Evolutionary conservation across 164 flowering plant genomes (phyloP), one percentile per base, ranked within the genome.

Genomic region (Tetracentron sinense): DNA sequence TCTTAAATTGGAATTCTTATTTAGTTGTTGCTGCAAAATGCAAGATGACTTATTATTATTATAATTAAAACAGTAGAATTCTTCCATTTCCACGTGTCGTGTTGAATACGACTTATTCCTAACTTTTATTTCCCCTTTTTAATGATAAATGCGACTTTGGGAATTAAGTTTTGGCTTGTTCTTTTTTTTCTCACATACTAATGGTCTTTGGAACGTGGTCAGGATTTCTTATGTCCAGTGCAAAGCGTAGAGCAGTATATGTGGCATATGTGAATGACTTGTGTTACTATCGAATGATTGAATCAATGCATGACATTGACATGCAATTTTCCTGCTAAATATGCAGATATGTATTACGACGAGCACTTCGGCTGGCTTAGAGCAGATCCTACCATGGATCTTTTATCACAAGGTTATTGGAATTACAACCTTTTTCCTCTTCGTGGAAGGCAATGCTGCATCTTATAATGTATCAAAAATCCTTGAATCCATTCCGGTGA

Each of bases 371-470:
- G 97, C 91, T 62, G 89, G 92, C 58, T 78, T 95, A 63, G 97
- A 90, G 69, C 97, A 95, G 84, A 90, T 81, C 53, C 76, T 95
- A 15, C 99, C 99, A 10, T 95, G 99, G 99, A 78, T 92, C 68
- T 90, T 79, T 67, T 95, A 85, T 75, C 99, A 95, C 66, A 95
- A 95, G 74, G 96, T 84, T 73, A 73, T 95, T 61, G 99, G 99
- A 62, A 96, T 95, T 54, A 69, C 85, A 12, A 85, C 78, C 8
- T 95, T 95, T 80, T 83, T 86, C 67, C 82, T 95, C 50, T 95
- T 92, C 70, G 99, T 95, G 57, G 99, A 92, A 78, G 99, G 99
- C 46, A 92, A 85, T 69, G 99, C 96, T 70, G 97, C 99, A 55
- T 74, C 94, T 61, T 74, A 91, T n/a, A 71, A 64, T 69, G 94